Evolutionary conservation across 305 asterid genomes (phyloP).

Genomic region (Fraxinus albicans): DNA sequence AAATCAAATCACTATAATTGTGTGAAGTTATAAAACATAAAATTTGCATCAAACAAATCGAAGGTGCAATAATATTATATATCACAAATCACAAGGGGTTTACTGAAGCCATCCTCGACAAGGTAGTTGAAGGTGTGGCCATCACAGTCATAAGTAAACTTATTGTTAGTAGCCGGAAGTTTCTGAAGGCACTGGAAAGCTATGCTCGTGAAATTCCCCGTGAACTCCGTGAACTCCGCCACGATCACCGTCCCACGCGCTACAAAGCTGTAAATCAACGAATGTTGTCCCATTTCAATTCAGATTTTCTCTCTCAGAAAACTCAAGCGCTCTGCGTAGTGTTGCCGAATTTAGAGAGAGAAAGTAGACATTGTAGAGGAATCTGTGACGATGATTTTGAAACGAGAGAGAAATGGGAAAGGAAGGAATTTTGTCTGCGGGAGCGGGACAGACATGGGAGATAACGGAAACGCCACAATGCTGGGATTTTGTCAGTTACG

Average conservation of each 20-base stretch:
- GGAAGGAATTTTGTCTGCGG: neutral
- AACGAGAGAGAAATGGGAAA: neutral
- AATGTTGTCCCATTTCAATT: slow-evolving; percentile 10
- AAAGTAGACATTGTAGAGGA: neutral
- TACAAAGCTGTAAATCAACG: slow-evolving; percentile 1
- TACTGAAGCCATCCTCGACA: slow-evolving; percentile 9
- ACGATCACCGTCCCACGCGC: slow-evolving; percentile 8
- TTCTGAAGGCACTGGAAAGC: slow-evolving; percentile 13
- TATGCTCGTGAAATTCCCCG: slow-evolving; percentile 1
- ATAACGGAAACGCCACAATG: slow-evolving; percentile 9
- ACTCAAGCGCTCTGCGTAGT: neutral
- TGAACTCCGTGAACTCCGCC: slow-evolving; percentile 10
- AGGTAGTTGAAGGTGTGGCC: slow-evolving; percentile 2
- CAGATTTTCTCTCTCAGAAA: neutral
- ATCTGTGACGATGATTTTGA: neutral
- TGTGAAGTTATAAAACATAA: neutral
- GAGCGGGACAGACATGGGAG: neutral
- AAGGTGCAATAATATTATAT: neutral
- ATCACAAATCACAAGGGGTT: neutral
- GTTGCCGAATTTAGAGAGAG: neutral
- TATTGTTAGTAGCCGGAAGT: slow-evolving; percentile 11
- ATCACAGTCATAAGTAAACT: slow-evolving; percentile 1
- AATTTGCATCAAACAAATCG: neutral
- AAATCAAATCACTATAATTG: neutral
- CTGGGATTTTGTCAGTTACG: neutral